Conservation (phyloP, 345 rosid genomes). For the Brassica carinata region DNA sequence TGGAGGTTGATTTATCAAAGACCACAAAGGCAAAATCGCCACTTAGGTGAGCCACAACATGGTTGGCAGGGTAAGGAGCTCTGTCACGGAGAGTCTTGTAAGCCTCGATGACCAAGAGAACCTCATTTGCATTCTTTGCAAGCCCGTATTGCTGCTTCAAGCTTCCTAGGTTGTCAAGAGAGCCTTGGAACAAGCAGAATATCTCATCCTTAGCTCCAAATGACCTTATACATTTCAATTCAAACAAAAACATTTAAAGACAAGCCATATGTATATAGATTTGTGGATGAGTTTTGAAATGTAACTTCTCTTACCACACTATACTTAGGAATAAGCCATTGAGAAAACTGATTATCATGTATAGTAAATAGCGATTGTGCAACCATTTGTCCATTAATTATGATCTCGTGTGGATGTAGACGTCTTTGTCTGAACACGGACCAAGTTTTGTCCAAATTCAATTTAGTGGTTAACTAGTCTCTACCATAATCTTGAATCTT, state of each 20-base stretch:
- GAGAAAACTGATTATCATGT: not conserved
- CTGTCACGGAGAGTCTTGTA: slow-evolving; percentile 97
- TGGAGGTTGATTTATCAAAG: slow-evolving; percentile 80
- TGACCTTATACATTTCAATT: slow-evolving; percentile 52
- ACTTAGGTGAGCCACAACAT: slow-evolving; percentile 80
- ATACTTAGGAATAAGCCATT: not conserved
- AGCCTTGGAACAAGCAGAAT: slow-evolving; percentile 93
- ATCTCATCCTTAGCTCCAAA: slow-evolving; percentile 94
- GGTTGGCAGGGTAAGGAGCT: slow-evolving; percentile 96
- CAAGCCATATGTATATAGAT: not conserved
- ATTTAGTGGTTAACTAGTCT: not conserved
- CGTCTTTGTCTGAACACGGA: not conserved
- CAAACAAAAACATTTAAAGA: slow-evolving; percentile 1
- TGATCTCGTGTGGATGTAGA: not conserved
- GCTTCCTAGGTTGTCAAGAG: slow-evolving; percentile 87
- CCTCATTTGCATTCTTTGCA: slow-evolving; percentile 85
- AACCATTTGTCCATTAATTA: not conserved
- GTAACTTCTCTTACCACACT: not conserved
- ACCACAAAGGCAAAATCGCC: slow-evolving; percentile 89
- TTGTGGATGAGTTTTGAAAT: not conserved
- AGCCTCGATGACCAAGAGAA: slow-evolving; percentile 82
- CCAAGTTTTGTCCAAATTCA: not conserved
- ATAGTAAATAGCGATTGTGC: not conserved
- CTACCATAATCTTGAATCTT: not conserved
- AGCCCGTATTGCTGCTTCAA: slow-evolving; percentile 92